Conservation (phyloP, 805 yeast species). For the Jamesozyma piceae region DNA sequence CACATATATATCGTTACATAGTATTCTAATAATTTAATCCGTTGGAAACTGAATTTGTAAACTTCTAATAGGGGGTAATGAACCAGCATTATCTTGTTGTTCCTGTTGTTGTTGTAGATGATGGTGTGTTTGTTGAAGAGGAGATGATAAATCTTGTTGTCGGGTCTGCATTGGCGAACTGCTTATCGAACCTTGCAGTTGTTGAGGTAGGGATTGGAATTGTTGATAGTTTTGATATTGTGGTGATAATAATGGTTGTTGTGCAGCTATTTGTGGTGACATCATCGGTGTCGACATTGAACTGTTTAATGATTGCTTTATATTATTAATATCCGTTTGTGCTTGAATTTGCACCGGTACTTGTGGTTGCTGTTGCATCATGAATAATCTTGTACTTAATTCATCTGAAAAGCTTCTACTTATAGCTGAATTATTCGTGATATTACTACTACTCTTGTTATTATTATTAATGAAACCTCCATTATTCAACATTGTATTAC, state of each 20-base stretch:
- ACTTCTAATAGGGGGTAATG: conserved; percentile 28
- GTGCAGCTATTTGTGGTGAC: background rate
- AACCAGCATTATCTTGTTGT: conserved; percentile 3
- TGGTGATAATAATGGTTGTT: conserved; percentile 1
- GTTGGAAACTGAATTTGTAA: conserved; percentile 27
- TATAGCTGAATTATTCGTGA: background rate
- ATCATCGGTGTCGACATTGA: background rate
- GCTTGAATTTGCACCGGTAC: background rate
- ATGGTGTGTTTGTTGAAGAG: conserved; percentile 1
- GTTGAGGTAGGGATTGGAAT: background rate
- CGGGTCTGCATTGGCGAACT: background rate
- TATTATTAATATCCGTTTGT: background rate
- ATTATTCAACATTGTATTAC: conserved; percentile 13
- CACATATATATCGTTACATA: no score
- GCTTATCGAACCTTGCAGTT: background rate
- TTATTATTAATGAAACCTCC: conserved; percentile 1
- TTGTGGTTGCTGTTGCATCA: conserved; percentile 12
- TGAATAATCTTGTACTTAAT: conserved; percentile 15
- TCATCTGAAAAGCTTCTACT: conserved; percentile 10
- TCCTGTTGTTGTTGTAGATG: background rate
- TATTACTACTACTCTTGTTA: background rate
- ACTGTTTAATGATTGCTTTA: background rate
- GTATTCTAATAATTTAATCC: conserved; percentile 9
- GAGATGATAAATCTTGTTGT: conserved; percentile 1
- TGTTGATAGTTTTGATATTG: background rate